Conservation (phyloP, 2,329 filamentous ascomycete species). For the Metarhizium rileyi region DNA sequence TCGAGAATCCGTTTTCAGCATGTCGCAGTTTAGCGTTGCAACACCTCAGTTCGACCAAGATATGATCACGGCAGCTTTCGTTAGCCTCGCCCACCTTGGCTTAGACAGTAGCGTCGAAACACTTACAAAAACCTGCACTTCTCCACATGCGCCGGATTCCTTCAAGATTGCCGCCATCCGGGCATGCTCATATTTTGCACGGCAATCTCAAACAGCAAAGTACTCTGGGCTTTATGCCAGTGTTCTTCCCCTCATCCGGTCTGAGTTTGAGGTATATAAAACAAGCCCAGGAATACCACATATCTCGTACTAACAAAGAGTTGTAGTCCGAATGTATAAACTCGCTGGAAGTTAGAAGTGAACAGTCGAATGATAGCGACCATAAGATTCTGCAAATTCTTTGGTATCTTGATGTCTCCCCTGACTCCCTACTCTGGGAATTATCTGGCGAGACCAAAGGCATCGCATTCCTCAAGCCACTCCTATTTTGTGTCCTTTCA, state of each 20-base stretch:
- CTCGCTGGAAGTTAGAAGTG: slow-evolving; percentile 10
- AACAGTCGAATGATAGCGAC: slow-evolving; percentile 20
- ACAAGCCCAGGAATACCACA: neutral
- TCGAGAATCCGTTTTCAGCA: slow-evolving; percentile 53
- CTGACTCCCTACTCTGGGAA: slow-evolving; percentile 21
- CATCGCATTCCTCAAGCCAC: slow-evolving; percentile 35
- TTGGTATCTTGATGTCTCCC: slow-evolving; percentile 46
- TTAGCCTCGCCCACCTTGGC: slow-evolving; percentile 53
- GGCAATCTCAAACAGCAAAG: slow-evolving; percentile 35
- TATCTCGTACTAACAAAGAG: neutral
- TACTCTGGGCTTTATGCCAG: slow-evolving; percentile 47
- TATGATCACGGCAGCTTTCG: slow-evolving; percentile 57
- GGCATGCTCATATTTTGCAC: slow-evolving; percentile 53
- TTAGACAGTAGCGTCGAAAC: slow-evolving; percentile 48
- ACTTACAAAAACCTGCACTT: slow-evolving; percentile 47
- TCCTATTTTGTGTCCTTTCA: slow-evolving; percentile 45
- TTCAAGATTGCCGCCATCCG: slow-evolving; percentile 56
- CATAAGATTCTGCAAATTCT: slow-evolving; percentile 30
- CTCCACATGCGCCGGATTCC: slow-evolving; percentile 42
- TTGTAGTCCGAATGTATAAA: slow-evolving; percentile 4
- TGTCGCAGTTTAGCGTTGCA: slow-evolving; percentile 36
- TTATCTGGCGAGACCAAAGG: slow-evolving; percentile 15
- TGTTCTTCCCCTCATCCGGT: slow-evolving; percentile 44
- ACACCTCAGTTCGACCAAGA: slow-evolving; percentile 48
- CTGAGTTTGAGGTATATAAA: neutral